phyloP scores from a whole-genome alignment of 192 early-diverging fungal genomes.

The Entrophospora sp. region DNA sequence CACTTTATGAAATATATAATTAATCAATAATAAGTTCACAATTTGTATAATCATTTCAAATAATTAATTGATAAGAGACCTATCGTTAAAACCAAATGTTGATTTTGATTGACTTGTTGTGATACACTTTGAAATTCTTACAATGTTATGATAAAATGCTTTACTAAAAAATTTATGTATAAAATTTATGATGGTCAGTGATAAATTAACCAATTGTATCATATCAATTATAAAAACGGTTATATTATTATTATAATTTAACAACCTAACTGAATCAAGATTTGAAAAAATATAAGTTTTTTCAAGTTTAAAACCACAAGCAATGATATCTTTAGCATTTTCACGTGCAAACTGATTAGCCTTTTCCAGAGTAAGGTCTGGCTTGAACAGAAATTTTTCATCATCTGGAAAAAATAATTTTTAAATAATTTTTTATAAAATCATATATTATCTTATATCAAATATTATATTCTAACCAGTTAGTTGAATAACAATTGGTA shows the following conservation, averaged over 20 bases:
- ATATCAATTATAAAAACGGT: too few species aligned
- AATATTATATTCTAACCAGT: conserved; percentile 41
- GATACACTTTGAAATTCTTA: conserved; percentile 80
- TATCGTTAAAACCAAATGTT: conserved; percentile 87
- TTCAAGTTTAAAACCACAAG: conserved; percentile 88
- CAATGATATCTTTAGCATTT: conserved; percentile 91
- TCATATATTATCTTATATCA: not conserved
- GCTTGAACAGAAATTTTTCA: conserved; percentile 97
- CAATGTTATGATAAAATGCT: conserved; percentile 91
- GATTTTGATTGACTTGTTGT: conserved; percentile 74
- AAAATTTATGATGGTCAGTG: not conserved
- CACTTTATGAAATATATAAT: conserved; percentile 32
- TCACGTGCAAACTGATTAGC: conserved; percentile 61
- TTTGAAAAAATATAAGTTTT: conserved; percentile 98
- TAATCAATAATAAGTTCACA: not conserved
- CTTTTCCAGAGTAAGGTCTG: conserved; percentile 75
- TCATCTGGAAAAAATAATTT: conserved; percentile 53
- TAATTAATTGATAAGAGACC: conserved; percentile 25
- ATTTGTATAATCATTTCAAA: not conserved
- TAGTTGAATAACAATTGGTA: conserved; percentile 90
- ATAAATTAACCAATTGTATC: too few species aligned
- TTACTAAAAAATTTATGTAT: conserved; percentile 39
- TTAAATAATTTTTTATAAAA: not conserved
- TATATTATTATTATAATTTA: too few species aligned
- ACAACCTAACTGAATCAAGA: conserved; percentile 79